Evolutionary conservation across 148 eudicot genomes (phyloP).

Genomic region (Fagopyrum esculentum): DNA sequence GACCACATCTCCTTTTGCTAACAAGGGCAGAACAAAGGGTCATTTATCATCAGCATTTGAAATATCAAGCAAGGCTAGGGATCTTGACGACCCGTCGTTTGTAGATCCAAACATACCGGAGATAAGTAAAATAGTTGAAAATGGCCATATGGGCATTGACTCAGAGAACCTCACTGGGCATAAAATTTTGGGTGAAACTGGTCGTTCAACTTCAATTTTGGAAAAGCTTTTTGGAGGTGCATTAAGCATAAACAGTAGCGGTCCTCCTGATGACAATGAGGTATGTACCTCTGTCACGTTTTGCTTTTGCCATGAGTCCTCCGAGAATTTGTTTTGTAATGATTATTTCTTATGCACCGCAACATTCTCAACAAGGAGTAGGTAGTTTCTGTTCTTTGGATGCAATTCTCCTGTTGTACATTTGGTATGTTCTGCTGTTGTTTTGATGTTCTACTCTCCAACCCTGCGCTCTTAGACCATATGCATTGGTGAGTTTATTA

Average conservation of each 20-base stretch:
- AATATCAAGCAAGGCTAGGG: conserved; percentile 19
- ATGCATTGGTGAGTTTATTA: too few species aligned
- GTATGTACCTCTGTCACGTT: conserved; percentile 27
- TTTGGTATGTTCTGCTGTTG: not conserved
- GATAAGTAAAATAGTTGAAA: conserved; percentile 32
- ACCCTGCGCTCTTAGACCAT: not conserved
- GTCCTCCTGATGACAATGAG: conserved; percentile 33
- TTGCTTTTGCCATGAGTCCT: not conserved
- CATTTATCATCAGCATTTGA: conserved; percentile 23
- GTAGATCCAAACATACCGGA: conserved; percentile 28
- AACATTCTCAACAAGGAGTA: not conserved
- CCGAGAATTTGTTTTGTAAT: not conserved
- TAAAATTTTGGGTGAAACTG: conserved; percentile 32
- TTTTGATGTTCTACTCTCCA: not conserved
- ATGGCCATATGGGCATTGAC: conserved; percentile 29
- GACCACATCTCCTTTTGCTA: conserved; percentile 19
- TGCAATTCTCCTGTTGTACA: not conserved
- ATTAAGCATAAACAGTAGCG: conserved; percentile 24
- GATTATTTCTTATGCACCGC: not conserved
- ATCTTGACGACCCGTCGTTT: conserved; percentile 17
- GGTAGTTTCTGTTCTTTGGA: not conserved
- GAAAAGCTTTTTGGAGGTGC: conserved; percentile 72
- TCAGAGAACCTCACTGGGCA: conserved; percentile 29
- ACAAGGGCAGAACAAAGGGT: conserved; percentile 21
- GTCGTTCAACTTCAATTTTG: conserved; percentile 48